phyloP scores from a whole-genome alignment of 495 filamentous ascomycete species.

The Podospora pseudopauciseta region DNA sequence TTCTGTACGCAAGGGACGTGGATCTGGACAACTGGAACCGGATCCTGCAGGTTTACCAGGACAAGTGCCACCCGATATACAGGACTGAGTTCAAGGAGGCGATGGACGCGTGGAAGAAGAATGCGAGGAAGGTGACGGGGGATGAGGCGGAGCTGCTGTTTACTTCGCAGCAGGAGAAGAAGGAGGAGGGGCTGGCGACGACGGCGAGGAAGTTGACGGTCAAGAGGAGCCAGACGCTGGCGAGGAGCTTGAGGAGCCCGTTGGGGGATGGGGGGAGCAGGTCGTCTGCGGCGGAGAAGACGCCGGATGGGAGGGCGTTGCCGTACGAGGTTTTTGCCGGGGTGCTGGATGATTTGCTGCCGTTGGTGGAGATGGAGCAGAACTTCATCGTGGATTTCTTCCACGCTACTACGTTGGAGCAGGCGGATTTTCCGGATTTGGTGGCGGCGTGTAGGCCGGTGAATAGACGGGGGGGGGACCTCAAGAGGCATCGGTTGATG shows the following conservation, averaged over 20 bases:
- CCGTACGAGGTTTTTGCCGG: constrained; percentile 82
- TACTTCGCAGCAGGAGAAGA: constrained; percentile 81
- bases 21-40: constrained; percentile 75
- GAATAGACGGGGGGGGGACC: constrained; percentile 62
- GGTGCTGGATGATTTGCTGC: constrained; percentile 71
- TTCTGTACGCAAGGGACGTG: constrained; percentile 82
- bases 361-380: constrained; percentile 82
- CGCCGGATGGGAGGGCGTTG: constrained; percentile 61
- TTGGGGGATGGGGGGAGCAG: constrained; percentile 57
- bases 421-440: constrained; percentile 75
- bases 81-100: constrained; percentile 80
- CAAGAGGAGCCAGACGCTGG: constrained; percentile 74
- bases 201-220: constrained; percentile 90
- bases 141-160: constrained; percentile 90
- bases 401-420: constrained; percentile 74
- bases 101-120: constrained; percentile 74
- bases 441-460: constrained; percentile 63
- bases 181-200: constrained; percentile 63
- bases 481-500: constrained; percentile 66
- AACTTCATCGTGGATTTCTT: constrained; percentile 95
- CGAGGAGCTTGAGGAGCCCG: constrained; percentile 70
- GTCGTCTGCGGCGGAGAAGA: constrained; percentile 53
- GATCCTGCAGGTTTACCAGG: constrained; percentile 74
- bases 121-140: constrained; percentile 68
- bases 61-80: constrained; percentile 69